Evolutionary conservation across 495 filamentous ascomycete genomes (phyloP).

Genomic region (Glarea lozoyensis): DNA sequence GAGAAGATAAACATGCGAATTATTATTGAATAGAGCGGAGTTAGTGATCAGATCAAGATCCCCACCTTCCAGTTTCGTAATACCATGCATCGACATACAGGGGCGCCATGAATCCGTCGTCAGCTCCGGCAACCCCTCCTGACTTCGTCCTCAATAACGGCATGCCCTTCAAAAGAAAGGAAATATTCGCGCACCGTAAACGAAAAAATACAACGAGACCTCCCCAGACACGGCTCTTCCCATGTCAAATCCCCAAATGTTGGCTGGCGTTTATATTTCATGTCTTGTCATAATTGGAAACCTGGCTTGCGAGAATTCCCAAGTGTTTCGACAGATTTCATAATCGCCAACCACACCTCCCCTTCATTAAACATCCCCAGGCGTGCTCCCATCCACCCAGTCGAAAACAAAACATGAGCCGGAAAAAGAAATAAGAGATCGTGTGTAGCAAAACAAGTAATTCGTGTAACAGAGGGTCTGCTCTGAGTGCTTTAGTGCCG

Average conservation of each 20-base stretch:
- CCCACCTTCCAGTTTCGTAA: no score
- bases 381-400: conserved; percentile 13
- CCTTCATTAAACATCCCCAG: conserved; percentile 14
- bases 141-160: no score
- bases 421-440: conserved; percentile 14
- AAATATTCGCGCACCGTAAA: no score
- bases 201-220: no score
- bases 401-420: conserved; percentile 12
- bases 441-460: conserved; percentile 17
- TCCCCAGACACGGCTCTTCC: conserved; percentile 1
- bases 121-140: no score
- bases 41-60: no score
- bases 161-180: no score
- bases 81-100: no score
- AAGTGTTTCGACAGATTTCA: not conserved
- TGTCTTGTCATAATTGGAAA: not conserved
- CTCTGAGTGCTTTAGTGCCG: conserved; percentile 17
- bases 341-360: not conserved
- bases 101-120: no score
- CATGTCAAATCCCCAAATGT: not conserved
- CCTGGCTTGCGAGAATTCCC: not conserved
- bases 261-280: not conserved
- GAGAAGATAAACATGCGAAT: no score
- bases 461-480: conserved; percentile 18
- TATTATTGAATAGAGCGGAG: no score